A percentile compares a stretch with the other conserved stretches of the same genome.
Evolutionary conservation across 2,329 filamentous ascomycete genomes (phyloP).

Genomic region (Fusarium sp.): DNA sequence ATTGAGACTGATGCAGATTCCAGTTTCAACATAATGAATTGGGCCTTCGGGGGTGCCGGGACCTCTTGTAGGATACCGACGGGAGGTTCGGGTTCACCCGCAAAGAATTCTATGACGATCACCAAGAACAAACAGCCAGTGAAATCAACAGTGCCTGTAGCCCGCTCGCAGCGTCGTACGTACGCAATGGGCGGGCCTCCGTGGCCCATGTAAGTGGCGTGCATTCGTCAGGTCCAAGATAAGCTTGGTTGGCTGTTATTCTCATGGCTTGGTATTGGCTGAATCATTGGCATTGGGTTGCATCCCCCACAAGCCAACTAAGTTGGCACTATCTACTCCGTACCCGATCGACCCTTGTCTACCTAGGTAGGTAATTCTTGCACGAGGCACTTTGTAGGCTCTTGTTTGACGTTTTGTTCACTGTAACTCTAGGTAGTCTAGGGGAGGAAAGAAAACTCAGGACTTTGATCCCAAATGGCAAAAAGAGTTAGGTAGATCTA

Average conservation of each 20-base stretch:
- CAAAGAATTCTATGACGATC: slow-evolving; percentile 7
- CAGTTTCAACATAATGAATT: neutral
- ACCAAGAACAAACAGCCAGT: neutral
- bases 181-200: slow-evolving; percentile 13
- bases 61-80: slow-evolving; percentile 2
- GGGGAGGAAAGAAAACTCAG: too few species aligned
- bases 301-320: slow-evolving; percentile 19
- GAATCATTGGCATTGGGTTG: neutral
- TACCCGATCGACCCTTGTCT: neutral
- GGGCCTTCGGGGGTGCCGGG: neutral
- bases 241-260: slow-evolving; percentile 7
- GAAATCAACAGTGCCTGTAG: neutral
- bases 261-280: slow-evolving; percentile 11
- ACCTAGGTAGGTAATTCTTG: neutral
- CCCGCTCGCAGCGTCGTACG: neutral
- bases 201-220: slow-evolving; percentile 17
- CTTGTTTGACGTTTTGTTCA: neutral
- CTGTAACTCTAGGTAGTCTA: neutral
- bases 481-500: too few species aligned
- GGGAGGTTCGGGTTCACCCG: neutral
- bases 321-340: neutral
- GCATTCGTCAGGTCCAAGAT: slow-evolving; percentile 4
- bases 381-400: neutral
- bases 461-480: too few species aligned
- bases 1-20: neutral